Conservation (phyloP, 2,329 filamentous ascomycete species). For the Lasiodiplodia citricola region DNA sequence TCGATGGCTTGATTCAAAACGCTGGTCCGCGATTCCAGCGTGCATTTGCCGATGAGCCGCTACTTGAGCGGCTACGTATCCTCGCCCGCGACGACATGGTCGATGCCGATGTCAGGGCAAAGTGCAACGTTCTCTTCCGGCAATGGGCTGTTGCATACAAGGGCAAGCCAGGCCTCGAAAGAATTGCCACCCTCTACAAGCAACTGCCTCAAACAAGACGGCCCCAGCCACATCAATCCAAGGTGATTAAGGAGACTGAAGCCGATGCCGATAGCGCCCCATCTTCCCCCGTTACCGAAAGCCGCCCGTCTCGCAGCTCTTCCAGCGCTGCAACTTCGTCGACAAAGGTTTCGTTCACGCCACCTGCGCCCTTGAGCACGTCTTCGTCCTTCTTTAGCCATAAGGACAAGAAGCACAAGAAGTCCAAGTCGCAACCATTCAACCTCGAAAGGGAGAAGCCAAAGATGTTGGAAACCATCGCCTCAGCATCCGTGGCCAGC, state of each 20-base stretch:
- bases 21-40: constrained; percentile 86
- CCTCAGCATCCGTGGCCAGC: constrained; percentile 85
- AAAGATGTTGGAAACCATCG: constrained; percentile 85
- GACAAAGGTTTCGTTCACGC: constrained; percentile 16
- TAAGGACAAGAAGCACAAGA: constrained; percentile 60
- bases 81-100: constrained; percentile 84
- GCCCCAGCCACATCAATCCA: constrained; percentile 73
- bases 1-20: constrained; percentile 95
- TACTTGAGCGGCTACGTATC: constrained; percentile 88
- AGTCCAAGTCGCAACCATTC: constrained; percentile 68
- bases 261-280: constrained; percentile 70
- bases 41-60: constrained; percentile 84
- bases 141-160: constrained; percentile 87
- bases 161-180: constrained; percentile 76
- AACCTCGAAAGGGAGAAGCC: constrained; percentile 87
- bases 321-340: constrained; percentile 20
- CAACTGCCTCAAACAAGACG: constrained; percentile 68
- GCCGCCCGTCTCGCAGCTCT: constrained; percentile 25
- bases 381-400: constrained; percentile 41
- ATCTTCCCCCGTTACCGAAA: constrained; percentile 14
- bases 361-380: constrained; percentile 17
- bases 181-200: constrained; percentile 78
- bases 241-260: constrained; percentile 81
- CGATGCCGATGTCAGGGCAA: constrained; percentile 83
- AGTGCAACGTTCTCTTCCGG: constrained; percentile 84